Evolutionary conservation across 208 protist genomes (phyloP), one percentile per base, ranked within the genome.

Genomic region (Trypanosoma theileri): DNA sequence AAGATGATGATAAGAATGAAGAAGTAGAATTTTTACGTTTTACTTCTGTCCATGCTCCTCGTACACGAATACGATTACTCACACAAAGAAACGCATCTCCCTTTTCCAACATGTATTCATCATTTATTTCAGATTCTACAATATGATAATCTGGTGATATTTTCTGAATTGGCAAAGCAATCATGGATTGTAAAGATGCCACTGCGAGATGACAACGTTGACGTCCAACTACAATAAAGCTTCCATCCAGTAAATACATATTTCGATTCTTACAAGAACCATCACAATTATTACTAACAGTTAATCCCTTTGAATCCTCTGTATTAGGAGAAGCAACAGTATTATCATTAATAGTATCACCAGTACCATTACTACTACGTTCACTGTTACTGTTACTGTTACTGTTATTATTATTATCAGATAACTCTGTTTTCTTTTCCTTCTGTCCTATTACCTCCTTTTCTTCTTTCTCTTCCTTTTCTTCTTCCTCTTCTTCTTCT

Each of bases 81-180:
- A 56, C 63, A 40, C 48, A 55, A 17, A 65, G 45, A 57, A 83
- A 73, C 4, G 56, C 42, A 24, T 83, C 78, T 14, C 71, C 77
- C 16, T 78, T 75, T 22, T 46, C 46, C 0, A 82, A 59, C 1
- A n/a, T 51, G 14, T 71, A 59, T 17, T 46, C 16, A n/a, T 19
- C 16, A 41, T 10, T 24, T 56, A 24, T 12, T 16, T 21, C 10
- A 35, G 19, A 2, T 22, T 21, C n/a, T 22, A 26, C 13, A 31
- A 1, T 1, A 8, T 35, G 28, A 35, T 1, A 35, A 8, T 35
- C 28, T 6, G 6, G 6, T 35, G 28, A 35, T 35, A 35, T 35
- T 8, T 52, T 21, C 0, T 65, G 16, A n/a, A 65, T 54, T 19
- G 59, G 59, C 17, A 65, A 42, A 17, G 16, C 0, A 8, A 65